Evolutionary conservation across 495 filamentous ascomycete genomes (phyloP), one percentile per base, ranked within the genome.

Genomic region (Hamigera avellanea): DNA sequence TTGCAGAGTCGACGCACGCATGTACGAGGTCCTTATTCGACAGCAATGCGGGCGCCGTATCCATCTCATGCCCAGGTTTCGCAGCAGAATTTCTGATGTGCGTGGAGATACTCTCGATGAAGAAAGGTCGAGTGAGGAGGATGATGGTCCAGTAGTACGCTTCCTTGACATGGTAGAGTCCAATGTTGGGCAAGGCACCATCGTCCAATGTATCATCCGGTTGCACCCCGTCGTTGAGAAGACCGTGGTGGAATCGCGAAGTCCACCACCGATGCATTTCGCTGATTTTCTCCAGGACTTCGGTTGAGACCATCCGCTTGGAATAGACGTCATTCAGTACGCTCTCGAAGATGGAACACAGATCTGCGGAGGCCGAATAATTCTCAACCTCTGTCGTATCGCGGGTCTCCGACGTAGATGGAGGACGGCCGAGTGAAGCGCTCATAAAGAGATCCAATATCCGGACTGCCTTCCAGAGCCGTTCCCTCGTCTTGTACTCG

Each of bases 391-490:
- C 16, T 15, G 67, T 62, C 1, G 61, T 68, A 40, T 57, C 66
- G 32, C 67, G 62, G 8, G 57, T 42, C 26, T 67, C 66, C 0
- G 59, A 60, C 2, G 65, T 62, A 0, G 66, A 57, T 0, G 66
- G 66, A 0, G 66, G 66, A 0, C 66, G 52, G 6, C 66, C 66
- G 59, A 69, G 64, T 6, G 61, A 67, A 15, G 58, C 58, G 41
- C 57, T 64, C 7, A 69, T 48, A 26, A 64, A 69, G 2, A 70
- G 36, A 29, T 70, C 66, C 8, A 68, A 40, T 1, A 70, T 53
- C 2, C 66, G 53, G 16, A 70, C 39, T 29, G 61, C 64, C 42
- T 64, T 68, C 66, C 66, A 70, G 1, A 67, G 21, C 9, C 21
- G 4, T 9, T 23, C 4, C 21, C 21, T 23, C 21, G 4, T 4